Evolutionary conservation across 176 grass and related monocot genomes (phyloP).

Genomic region (Ensete glaucum): DNA sequence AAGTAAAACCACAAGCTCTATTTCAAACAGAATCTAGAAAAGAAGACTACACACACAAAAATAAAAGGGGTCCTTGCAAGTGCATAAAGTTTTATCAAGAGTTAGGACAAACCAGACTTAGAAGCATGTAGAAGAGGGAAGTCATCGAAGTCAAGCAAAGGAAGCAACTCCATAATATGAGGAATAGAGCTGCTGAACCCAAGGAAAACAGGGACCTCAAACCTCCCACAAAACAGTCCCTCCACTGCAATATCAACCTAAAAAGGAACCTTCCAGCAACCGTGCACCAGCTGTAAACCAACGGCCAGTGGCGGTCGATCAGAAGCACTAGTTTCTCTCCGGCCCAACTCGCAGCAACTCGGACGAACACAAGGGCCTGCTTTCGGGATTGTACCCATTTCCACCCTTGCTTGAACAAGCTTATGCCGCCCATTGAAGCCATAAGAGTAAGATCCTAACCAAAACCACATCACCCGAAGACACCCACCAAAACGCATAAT

Average conservation of each 20-base stretch:
- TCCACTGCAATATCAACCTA: constrained; percentile 55
- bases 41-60: too few species aligned
- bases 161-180: constrained; percentile 91
- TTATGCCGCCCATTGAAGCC: constrained; percentile 56
- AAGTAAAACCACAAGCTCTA: too few species aligned
- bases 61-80: too few species aligned
- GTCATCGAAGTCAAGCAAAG: constrained; percentile 64
- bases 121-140: constrained; percentile 55
- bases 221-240: constrained; percentile 43
- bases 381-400: constrained; percentile 64
- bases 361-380: constrained; percentile 51
- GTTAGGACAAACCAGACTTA: constrained; percentile 58
- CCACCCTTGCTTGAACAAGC: constrained; percentile 85
- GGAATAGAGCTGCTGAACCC: constrained; percentile 63
- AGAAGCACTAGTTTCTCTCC: constrained; percentile 53
- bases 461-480: too few species aligned
- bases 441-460: background rate
- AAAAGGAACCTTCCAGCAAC: constrained; percentile 38
- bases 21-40: background rate
- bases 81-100: constrained; percentile 8
- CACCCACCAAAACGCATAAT: background rate
- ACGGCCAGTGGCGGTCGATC: constrained; percentile 73
- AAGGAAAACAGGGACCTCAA: constrained; percentile 46
- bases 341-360: constrained; percentile 36
- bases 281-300: constrained; percentile 49